phyloP scores from a whole-genome alignment of 768 basidiomycete genomes.

The Macrolepiota fuliginosa region DNA sequence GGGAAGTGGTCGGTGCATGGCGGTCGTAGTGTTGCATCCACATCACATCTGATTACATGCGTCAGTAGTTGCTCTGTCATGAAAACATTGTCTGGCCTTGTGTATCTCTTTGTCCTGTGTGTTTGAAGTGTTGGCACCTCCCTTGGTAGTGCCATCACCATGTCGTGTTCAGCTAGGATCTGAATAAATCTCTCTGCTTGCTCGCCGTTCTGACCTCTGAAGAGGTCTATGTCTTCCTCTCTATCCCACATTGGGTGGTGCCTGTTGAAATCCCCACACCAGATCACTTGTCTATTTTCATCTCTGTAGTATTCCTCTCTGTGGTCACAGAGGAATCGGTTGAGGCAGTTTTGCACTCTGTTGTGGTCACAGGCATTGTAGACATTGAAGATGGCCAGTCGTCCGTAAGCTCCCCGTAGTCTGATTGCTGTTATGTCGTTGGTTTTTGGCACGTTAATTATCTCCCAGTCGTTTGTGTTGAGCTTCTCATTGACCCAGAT shows the following conservation, averaged over 20 bases:
- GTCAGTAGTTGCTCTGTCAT: constrained; percentile 13
- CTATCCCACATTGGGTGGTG: constrained; percentile 42
- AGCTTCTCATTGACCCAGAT: constrained; percentile 20
- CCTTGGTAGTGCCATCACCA: constrained; percentile 34
- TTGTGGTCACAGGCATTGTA: constrained; percentile 18
- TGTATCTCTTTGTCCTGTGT: constrained; percentile 25
- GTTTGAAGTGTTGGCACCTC: constrained; percentile 32
- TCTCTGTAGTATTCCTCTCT: not conserved
- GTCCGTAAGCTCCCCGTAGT: not conserved
- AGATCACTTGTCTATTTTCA: constrained; percentile 21
- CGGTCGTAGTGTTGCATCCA: too few relatives aligned
- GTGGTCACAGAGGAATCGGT: not conserved
- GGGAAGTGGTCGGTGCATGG: too few relatives aligned
- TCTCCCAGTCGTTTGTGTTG: constrained; percentile 17
- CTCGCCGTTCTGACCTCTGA: constrained; percentile 24
- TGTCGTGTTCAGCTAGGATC: constrained; percentile 20
- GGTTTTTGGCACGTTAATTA: constrained; percentile 9
- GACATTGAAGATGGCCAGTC: constrained; percentile 18
- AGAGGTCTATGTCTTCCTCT: constrained; percentile 27
- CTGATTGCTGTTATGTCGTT: constrained; percentile 19
- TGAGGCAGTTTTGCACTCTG: not conserved
- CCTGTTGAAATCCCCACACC: constrained; percentile 38
- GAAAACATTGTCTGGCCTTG: constrained; percentile 46
- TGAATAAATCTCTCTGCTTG: constrained; percentile 24
- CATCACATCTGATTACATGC: not conserved